Evolutionary conservation across 371 early-diverging fungal genomes (phyloP), one percentile per base, ranked within the genome.

Genomic region (Haplosporangium sp.): DNA sequence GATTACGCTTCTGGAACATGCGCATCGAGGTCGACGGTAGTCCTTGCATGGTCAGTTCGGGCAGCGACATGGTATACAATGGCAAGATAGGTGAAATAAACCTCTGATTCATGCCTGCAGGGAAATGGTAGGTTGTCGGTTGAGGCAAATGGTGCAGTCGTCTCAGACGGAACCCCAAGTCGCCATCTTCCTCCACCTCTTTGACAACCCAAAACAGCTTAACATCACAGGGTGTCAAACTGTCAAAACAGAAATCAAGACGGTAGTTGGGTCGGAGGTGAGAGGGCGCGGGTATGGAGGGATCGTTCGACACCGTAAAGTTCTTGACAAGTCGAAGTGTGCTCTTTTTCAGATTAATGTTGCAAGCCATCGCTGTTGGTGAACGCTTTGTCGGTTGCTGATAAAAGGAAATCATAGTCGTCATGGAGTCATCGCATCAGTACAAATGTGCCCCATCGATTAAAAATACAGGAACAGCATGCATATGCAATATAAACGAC

Each of bases 331-430:
- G 63, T 10, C 77, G 67, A 1, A 77, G 56, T 1, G 77, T 67
- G 48, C 77, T 77, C 62, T 77, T 77, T 46, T 77, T 77, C 54
- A 77, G 29, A 52, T 77, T 77, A 54, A 77, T 62, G 14, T 47
- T 67, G 64, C 77, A 77, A 8, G 77, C 77, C 11, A 77, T 37
- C 29, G 77, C 77, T 5, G 77, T 77, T 1, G 77, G 77, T 11
- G 77, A 77, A 42, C 72, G 71, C 29, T 60, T 77, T 16, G 77
- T 77, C 16, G 77, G 77, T 77, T 77, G 77, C 77, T 77, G 18
- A 13, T 38, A 10, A 23, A 50, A 29, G 16, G 18, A 48, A 1
- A 57, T 57, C 18, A 57, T 42, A 8, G 18, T 6, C 14, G 43
- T 6, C 16, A 42, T 52, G 52, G 41, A 41, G 36, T 2, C 13